phyloP scores from a whole-genome alignment of 192 early-diverging fungal species.

The Kickxella alabastrina region DNA sequence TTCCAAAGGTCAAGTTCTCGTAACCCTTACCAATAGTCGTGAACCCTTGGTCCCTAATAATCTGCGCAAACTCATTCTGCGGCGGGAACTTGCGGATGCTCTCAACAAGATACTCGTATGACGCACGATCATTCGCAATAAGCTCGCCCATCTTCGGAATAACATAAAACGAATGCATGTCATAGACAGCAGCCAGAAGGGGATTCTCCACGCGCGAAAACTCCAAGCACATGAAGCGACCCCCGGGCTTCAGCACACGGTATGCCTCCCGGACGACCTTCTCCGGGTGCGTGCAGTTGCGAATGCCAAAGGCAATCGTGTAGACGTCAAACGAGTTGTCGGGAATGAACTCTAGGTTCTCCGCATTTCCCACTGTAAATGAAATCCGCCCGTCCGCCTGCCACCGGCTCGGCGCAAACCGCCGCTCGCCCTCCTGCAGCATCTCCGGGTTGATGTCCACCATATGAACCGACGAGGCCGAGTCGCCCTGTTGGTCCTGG shows the following conservation, averaged over 20 bases:
- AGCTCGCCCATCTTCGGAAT: slow-evolving; percentile 85
- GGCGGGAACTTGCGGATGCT: slow-evolving; percentile 90
- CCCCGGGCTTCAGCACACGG: slow-evolving; percentile 92
- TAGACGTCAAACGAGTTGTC: slow-evolving; percentile 85
- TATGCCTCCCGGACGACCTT: slow-evolving; percentile 84
- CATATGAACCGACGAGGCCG: slow-evolving; percentile 64
- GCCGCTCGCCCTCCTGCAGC: slow-evolving; percentile 81
- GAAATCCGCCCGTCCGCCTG: slow-evolving; percentile 56
- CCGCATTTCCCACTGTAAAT: slow-evolving; percentile 87
- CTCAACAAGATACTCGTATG: slow-evolving; percentile 98
- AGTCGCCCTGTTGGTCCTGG: slow-evolving; percentile 63
- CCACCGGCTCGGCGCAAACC: slow-evolving; percentile 56
- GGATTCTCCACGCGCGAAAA: slow-evolving; percentile 89
- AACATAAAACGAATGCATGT: slow-evolving; percentile 90
- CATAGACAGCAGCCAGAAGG: slow-evolving; percentile 78
- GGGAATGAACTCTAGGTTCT: slow-evolving; percentile 69
- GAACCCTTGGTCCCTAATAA: slow-evolving; percentile 90
- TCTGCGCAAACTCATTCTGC: slow-evolving; percentile 84
- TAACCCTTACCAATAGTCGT: slow-evolving; percentile 82
- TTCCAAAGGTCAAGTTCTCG: slow-evolving; percentile 96
- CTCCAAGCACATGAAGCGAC: slow-evolving; percentile 94
- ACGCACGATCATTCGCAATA: slow-evolving; percentile 83
- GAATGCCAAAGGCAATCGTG: slow-evolving; percentile 97
- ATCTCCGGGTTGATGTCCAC: slow-evolving; percentile 97
- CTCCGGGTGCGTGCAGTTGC: slow-evolving; percentile 94